These are phyloP conservation scores for Helotiales sp. DNA, from an alignment of 2,329 filamentous ascomycete species.

Conservation along the genomic window DNA sequence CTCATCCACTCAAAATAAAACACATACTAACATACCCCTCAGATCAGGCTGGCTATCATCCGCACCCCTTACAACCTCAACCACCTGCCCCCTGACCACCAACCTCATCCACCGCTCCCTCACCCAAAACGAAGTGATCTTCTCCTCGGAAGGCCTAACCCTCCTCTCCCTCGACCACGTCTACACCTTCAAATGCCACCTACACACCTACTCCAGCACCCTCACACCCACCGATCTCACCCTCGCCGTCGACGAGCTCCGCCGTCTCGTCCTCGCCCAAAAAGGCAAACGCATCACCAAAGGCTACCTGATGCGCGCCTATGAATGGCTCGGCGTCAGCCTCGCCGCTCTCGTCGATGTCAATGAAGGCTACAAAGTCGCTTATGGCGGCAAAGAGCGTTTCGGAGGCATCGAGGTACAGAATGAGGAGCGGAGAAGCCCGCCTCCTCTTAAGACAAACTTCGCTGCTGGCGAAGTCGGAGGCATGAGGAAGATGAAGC, in stretches of 20 bases:
- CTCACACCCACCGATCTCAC: conserved; percentile 50
- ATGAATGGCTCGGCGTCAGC: conserved; percentile 61
- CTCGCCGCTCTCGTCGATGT: conserved; percentile 58
- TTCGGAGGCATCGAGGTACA: conserved; percentile 52
- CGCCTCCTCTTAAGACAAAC: conserved; percentile 31
- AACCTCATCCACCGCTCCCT: conserved; percentile 62
- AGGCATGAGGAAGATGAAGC: conserved; percentile 20
- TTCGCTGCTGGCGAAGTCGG: conserved; percentile 24
- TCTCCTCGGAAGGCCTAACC: conserved; percentile 63
- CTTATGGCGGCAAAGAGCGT: conserved; percentile 57
- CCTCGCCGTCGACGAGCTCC: conserved; percentile 66
- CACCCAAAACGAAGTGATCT: conserved; percentile 64
- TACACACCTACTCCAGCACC: conserved; percentile 60
- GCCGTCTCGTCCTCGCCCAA: conserved; percentile 61
- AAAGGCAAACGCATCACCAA: conserved; percentile 55
- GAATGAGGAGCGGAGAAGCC: conserved; percentile 41
- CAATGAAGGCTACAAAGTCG: conserved; percentile 59
- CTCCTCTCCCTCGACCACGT: conserved; percentile 65
- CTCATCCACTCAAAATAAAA: not conserved
- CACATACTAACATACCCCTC: conserved; percentile 21
- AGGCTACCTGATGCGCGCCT: conserved; percentile 58
- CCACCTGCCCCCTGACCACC: conserved; percentile 52
- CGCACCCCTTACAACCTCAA: conserved; percentile 48
- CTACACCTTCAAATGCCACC: conserved; percentile 67
- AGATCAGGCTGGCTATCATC: conserved; percentile 38